Conservation (phyloP, 1,284 basidiomycete species). For the Porogramme epimiltina region DNA sequence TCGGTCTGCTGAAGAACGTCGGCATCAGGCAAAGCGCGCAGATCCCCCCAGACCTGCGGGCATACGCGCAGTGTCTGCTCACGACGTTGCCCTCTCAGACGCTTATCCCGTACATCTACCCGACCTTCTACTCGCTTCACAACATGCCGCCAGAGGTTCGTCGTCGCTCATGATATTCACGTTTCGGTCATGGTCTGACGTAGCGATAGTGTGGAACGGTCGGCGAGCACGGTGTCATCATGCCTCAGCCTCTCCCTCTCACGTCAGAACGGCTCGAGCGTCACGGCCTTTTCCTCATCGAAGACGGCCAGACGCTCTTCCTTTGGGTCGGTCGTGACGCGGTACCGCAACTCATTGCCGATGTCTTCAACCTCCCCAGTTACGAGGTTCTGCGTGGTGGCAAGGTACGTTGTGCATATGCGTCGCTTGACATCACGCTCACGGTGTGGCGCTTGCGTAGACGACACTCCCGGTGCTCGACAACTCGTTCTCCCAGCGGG, state of each 20-base stretch:
- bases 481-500: slow-evolving; percentile 90
- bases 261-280: slow-evolving; percentile 94
- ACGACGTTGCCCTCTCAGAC: slow-evolving; percentile 91
- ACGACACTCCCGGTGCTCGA: slow-evolving; percentile 87
- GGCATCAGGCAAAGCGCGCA: slow-evolving; percentile 94
- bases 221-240: slow-evolving; percentile 78
- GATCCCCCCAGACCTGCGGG: slow-evolving; percentile 94
- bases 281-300: slow-evolving; percentile 96
- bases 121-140: slow-evolving; percentile 94
- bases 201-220: slow-evolving; percentile 83
- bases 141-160: slow-evolving; percentile 92
- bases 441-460: slow-evolving; percentile 47
- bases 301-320: slow-evolving; percentile 98
- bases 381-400: slow-evolving; percentile 91
- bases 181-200: no score
- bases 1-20: slow-evolving; percentile 94
- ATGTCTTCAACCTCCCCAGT: slow-evolving; percentile 90
- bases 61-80: slow-evolving; percentile 92
- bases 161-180: no score
- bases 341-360: slow-evolving; percentile 90
- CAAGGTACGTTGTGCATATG: slow-evolving; percentile 61
- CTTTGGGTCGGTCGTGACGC: slow-evolving; percentile 97
- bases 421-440: neutral
- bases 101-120: slow-evolving; percentile 93
- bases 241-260: slow-evolving; percentile 88